Evolutionary conservation across 2,329 filamentous ascomycete species (phyloP).

Genomic region (Corinectria fuckeliana): DNA sequence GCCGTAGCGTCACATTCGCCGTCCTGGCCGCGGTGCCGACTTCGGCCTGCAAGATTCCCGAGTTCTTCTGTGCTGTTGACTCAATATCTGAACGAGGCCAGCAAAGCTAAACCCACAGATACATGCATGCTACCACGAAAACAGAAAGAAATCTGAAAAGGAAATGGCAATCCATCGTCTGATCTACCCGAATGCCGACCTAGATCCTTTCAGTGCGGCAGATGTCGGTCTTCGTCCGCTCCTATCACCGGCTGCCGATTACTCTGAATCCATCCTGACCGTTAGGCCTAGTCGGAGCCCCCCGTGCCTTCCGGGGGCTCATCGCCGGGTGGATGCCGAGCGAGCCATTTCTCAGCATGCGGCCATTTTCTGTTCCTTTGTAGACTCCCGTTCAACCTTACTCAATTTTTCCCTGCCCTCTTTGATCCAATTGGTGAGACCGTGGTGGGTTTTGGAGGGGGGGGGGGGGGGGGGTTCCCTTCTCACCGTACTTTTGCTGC

Average conservation of each 20-base stretch:
- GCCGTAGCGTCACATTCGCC: background rate
- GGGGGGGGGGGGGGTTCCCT: too few relatives aligned
- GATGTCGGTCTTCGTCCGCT: background rate
- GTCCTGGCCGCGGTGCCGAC: background rate
- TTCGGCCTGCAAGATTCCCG: constrained; percentile 4
- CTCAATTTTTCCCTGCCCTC: too few relatives aligned
- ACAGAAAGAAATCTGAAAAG: background rate
- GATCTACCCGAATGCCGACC: constrained; percentile 12
- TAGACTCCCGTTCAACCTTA: background rate
- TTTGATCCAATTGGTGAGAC: background rate
- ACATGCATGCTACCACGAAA: background rate
- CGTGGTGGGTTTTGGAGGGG: background rate
- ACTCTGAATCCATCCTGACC: background rate
- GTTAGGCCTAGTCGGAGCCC: constrained; percentile 3
- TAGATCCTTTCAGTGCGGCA: background rate
- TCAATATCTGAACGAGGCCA: background rate
- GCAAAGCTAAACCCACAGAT: background rate
- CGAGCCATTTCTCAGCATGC: constrained; percentile 11
- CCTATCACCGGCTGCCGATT: constrained; percentile 6
- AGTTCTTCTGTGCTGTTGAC: background rate
- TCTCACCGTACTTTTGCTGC: constrained; percentile 12
- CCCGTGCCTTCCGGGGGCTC: background rate
- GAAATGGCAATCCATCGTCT: constrained; percentile 6
- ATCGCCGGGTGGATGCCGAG: constrained; percentile 10
- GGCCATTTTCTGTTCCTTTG: background rate